Conservation (phyloP, 139 green algal genomes). For the Closterium sp. region DNA sequence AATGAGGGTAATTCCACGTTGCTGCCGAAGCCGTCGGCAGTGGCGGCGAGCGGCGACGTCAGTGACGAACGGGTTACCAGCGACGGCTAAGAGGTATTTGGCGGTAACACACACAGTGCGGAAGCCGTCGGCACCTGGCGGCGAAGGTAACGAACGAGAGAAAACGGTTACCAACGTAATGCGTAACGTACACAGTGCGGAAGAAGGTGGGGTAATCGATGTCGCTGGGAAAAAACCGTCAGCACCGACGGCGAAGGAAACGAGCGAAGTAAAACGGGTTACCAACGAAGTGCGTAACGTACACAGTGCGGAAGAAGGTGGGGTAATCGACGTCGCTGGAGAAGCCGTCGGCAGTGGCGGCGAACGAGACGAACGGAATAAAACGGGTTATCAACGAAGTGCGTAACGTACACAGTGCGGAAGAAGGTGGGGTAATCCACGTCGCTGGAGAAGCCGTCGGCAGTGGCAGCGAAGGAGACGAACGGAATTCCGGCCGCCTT, state of each 20-base stretch:
- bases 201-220: constrained; percentile 22
- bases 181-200: constrained; percentile 13
- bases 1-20: background rate
- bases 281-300: background rate
- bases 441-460: background rate
- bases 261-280: background rate
- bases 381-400: background rate
- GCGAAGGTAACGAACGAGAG: constrained; percentile 8
- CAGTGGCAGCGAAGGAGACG: constrained; percentile 31
- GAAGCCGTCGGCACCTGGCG: too few species aligned
- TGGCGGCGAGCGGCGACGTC: constrained; percentile 29
- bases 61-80: too few species aligned
- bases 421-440: constrained; percentile 30
- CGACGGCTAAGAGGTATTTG: too few species aligned
- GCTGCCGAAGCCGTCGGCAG: background rate
- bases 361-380: constrained; percentile 24
- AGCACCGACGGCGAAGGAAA: background rate
- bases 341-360: constrained; percentile 10
- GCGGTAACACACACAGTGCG: too few species aligned
- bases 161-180: too few species aligned
- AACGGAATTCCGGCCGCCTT: constrained; percentile 11
- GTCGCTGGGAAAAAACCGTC: background rate
- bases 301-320: constrained; percentile 38
- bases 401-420: constrained; percentile 19
- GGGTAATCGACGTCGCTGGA: background rate